These are phyloP conservation scores for Aureobasidium lini DNA, from an alignment of 2,329 filamentous ascomycete species.

Conservation along the genomic window DNA sequence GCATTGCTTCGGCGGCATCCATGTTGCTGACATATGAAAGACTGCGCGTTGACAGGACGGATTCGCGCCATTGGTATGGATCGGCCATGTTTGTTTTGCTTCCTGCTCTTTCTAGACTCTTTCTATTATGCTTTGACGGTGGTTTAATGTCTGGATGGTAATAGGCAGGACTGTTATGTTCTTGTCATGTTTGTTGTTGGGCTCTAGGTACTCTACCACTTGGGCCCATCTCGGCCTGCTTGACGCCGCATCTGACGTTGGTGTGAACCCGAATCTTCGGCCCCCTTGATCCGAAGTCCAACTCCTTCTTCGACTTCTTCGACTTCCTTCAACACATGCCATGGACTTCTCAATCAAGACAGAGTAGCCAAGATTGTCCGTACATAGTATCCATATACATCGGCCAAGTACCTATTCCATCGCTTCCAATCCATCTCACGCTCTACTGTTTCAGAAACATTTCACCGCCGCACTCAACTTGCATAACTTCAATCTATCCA, in stretches of 20 bases:
- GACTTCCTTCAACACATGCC: background rate
- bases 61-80: slow-evolving; percentile 22
- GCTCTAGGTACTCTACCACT: background rate
- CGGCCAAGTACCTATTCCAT: background rate
- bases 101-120: background rate
- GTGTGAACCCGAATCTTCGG: background rate
- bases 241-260: background rate
- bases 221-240: background rate
- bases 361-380: too few species aligned
- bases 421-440: background rate
- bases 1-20: slow-evolving; percentile 12
- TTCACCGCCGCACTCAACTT: background rate
- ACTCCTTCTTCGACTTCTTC: background rate
- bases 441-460: slow-evolving; percentile 5
- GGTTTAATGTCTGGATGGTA: background rate
- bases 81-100: background rate
- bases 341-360: background rate
- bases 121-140: background rate
- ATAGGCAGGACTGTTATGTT: background rate
- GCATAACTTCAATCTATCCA: slow-evolving; percentile 8
- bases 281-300: background rate
- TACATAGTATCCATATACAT: too few species aligned
- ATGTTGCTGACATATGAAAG: slow-evolving; percentile 27
- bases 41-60: slow-evolving; percentile 28
- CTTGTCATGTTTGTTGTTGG: background rate